Percentiles rank a stretch among this genome's conserved stretches.
Conservation (phyloP, 768 basidiomycete species). For the Pleurotus ostreatus region DNA sequence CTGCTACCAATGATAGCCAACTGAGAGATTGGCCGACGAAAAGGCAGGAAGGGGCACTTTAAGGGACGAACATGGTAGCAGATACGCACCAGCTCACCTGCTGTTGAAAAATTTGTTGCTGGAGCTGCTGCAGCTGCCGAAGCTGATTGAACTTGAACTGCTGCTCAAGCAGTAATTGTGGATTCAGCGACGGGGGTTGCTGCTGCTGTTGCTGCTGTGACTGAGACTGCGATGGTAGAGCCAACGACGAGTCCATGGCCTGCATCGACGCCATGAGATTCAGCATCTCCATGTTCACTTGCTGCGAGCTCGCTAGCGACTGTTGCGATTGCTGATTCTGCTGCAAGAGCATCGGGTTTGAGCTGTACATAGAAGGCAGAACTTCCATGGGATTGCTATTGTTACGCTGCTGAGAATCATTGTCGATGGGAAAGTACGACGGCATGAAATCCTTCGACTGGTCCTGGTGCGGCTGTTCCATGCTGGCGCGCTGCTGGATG, state of each 20-base stretch:
- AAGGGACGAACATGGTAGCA: not conserved
- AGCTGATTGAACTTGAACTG: conserved; percentile 77
- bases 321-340: not conserved
- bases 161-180: conserved; percentile 62
- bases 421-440: conserved; percentile 9
- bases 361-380: conserved; percentile 1
- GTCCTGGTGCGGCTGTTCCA: conserved; percentile 10
- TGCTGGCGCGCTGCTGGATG: not conserved
- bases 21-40: conserved; percentile 43
- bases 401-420: not conserved
- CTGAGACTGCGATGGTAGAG: conserved; percentile 10
- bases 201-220: conserved; percentile 13
- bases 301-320: conserved; percentile 18
- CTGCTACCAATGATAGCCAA: conserved; percentile 14
- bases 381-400: not conserved
- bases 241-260: conserved; percentile 30
- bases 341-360: not conserved
- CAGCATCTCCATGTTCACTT: conserved; percentile 46
- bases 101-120: conserved; percentile 86
- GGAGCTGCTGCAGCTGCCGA: conserved; percentile 72
- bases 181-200: conserved; percentile 22
- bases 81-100: conserved; percentile 49
- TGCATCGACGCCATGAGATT: conserved; percentile 48
- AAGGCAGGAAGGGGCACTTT: conserved; percentile 6
- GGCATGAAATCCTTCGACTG: conserved; percentile 11